These are phyloP conservation scores for Aristolochia fimbriata DNA, from an alignment of 164 flowering plant genomes.

Conservation along the genomic window DNA sequence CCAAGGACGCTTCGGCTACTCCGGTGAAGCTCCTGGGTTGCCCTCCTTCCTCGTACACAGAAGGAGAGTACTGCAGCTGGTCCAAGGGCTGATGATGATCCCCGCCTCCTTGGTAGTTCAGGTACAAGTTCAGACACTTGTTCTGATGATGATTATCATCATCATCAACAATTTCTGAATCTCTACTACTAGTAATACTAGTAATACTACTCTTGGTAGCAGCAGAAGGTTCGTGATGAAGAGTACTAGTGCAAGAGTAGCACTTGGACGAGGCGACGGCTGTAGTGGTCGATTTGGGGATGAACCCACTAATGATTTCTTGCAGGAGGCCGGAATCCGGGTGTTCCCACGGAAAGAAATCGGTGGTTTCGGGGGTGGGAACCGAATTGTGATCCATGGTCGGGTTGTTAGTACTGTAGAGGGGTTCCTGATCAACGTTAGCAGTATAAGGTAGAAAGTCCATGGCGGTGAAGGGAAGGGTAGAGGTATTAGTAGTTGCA, in stretches of 20 bases:
- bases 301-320: conserved; percentile 51
- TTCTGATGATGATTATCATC: too few species aligned
- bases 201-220: not conserved
- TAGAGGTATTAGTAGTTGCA: not conserved
- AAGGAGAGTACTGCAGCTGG: conserved; percentile 1
- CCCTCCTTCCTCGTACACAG: conserved; percentile 3
- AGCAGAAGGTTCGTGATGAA: not conserved
- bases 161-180: conserved; percentile 5
- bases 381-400: not conserved
- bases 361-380: conserved; percentile 8
- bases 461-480: not conserved
- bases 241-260: not conserved
- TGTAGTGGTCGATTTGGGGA: conserved; percentile 35
- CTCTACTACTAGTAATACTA: conserved; percentile 1
- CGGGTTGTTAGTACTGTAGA: not conserved
- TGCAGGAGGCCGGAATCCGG: conserved; percentile 58
- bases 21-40: conserved; percentile 3
- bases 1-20: conserved; percentile 15
- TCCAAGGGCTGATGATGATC: not conserved
- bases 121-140: conserved; percentile 3
- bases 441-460: conserved; percentile 5
- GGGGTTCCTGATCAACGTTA: conserved; percentile 1
- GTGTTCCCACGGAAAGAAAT: conserved; percentile 39
- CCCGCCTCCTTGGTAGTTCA: conserved; percentile 8
- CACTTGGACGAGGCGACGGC: not conserved